Percentiles rank a stretch among this genome's conserved stretches.
Conservation (phyloP, 176 grass and related monocot species). For the Zea mays region DNA sequence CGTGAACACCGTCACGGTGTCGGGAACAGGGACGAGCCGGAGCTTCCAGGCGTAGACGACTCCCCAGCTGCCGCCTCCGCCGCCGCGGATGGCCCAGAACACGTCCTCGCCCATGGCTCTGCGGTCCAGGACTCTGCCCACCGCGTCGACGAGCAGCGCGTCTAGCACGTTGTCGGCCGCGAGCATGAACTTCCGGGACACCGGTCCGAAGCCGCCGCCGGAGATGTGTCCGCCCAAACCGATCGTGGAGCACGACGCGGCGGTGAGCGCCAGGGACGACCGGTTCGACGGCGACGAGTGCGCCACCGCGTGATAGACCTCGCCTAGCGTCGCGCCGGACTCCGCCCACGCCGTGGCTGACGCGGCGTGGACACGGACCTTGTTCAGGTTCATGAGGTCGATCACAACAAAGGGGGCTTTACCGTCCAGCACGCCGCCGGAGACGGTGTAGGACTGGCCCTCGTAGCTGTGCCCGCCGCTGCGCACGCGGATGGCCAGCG, state of each 20-base stretch:
- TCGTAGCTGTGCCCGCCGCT: slow-evolving; percentile 79
- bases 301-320: no score
- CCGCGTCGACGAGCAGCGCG: slow-evolving; percentile 37
- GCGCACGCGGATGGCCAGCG: slow-evolving; percentile 54
- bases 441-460: slow-evolving; percentile 66
- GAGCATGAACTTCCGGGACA: slow-evolving; percentile 57
- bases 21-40: slow-evolving; percentile 50
- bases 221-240: no score
- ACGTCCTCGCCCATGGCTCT: no score
- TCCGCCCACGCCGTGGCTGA: no score
- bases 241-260: no score
- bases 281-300: no score
- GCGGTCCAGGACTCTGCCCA: no score
- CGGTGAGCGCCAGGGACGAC: no score
- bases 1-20: no score
- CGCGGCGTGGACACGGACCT: slow-evolving; percentile 34
- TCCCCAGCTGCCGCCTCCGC: slow-evolving; percentile 77
- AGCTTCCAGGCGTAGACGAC: slow-evolving; percentile 78
- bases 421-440: slow-evolving; percentile 18
- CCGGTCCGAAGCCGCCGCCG: slow-evolving; percentile 56
- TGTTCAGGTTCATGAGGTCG: slow-evolving; percentile 58
- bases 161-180: slow-evolving; percentile 70
- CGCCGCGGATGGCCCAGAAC: slow-evolving; percentile 56
- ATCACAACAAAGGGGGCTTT: slow-evolving; percentile 51
- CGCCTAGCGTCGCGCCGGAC: no score